These are phyloP conservation scores for Beauveria australis DNA, from an alignment of 2,329 filamentous ascomycete genomes.

Conservation along the genomic window DNA sequence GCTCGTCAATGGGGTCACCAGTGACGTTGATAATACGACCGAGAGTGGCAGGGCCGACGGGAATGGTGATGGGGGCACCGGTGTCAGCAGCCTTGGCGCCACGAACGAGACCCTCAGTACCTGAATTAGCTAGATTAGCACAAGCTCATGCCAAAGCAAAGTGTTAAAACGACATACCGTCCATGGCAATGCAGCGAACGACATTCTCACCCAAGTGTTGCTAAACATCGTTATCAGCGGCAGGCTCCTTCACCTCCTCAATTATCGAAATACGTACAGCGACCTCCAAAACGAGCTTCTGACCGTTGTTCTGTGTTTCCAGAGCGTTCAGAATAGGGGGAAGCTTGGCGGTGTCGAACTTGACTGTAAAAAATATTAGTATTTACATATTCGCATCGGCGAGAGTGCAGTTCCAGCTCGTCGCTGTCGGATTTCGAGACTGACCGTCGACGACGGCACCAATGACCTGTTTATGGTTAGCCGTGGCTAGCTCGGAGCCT, in stretches of 20 bases:
- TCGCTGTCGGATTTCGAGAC: slow-evolving; percentile 29
- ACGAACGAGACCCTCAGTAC: slow-evolving; percentile 99
- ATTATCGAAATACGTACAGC: slow-evolving; percentile 53
- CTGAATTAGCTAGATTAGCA: slow-evolving; percentile 34
- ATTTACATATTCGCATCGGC: slow-evolving; percentile 11
- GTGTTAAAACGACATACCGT: slow-evolving; percentile 58
- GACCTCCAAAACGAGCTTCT: slow-evolving; percentile 95
- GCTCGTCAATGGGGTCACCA: slow-evolving; percentile 99
- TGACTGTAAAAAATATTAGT: slow-evolving; percentile 55
- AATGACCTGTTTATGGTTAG: slow-evolving; percentile 67
- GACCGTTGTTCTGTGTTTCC: slow-evolving; percentile 79
- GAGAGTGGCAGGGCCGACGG: slow-evolving; percentile 86
- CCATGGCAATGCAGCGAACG: slow-evolving; percentile 99
- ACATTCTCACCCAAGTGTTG: slow-evolving; percentile 99
- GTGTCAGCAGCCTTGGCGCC: slow-evolving; percentile 79
- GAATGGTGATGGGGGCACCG: slow-evolving; percentile 90
- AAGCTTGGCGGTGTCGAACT: slow-evolving; percentile 91
- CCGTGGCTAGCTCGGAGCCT: slow-evolving; percentile 25
- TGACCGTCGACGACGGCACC: slow-evolving; percentile 98
- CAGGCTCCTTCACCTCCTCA: slow-evolving; percentile 4
- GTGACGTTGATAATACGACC: slow-evolving; percentile 99
- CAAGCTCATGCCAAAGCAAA: background rate
- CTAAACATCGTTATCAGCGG: slow-evolving; percentile 43
- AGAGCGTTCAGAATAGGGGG: slow-evolving; percentile 97
- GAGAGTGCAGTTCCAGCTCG: slow-evolving; percentile 9